Conservation (phyloP, 768 basidiomycete species). For the Mycena olivaceomarginata region DNA sequence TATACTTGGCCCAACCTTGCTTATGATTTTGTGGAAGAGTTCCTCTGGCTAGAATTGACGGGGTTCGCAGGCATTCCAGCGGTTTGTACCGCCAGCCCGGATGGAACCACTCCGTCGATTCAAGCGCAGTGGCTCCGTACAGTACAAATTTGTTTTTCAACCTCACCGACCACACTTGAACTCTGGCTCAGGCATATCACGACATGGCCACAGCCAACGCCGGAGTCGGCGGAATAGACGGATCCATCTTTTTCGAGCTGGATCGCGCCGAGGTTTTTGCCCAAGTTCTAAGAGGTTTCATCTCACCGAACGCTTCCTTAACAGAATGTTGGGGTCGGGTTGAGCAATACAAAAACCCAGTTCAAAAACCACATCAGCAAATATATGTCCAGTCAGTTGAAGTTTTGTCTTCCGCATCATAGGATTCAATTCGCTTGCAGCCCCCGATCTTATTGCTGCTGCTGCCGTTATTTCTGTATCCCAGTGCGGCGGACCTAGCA, state of each 20-base stretch:
- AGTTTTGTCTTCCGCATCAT: neutral
- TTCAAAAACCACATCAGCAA: constrained; percentile 22
- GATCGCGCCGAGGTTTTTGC: constrained; percentile 30
- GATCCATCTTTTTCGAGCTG: constrained; percentile 28
- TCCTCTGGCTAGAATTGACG: constrained; percentile 32
- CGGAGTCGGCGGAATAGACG: constrained; percentile 31
- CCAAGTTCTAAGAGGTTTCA: neutral
- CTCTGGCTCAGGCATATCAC: constrained; percentile 27
- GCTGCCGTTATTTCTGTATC: constrained; percentile 24
- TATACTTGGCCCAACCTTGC: constrained; percentile 35
- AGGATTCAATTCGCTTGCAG: constrained; percentile 1
- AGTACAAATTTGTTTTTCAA: neutral
- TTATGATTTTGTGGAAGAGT: constrained; percentile 32
- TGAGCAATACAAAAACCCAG: constrained; percentile 24
- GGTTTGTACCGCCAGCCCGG: constrained; percentile 24
- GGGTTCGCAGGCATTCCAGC: constrained; percentile 25
- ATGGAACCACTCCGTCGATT: constrained; percentile 27
- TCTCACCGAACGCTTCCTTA: neutral
- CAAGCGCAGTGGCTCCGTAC: constrained; percentile 37
- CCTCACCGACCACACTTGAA: neutral
- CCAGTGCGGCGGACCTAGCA: constrained; percentile 32
- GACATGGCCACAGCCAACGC: constrained; percentile 32
- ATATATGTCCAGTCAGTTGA: constrained; percentile 27
- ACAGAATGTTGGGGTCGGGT: constrained; percentile 32
- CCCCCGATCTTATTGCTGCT: constrained; percentile 34